phyloP scores from a whole-genome alignment of 495 filamentous ascomycete genomes.

The Cairneyella variabilis region DNA sequence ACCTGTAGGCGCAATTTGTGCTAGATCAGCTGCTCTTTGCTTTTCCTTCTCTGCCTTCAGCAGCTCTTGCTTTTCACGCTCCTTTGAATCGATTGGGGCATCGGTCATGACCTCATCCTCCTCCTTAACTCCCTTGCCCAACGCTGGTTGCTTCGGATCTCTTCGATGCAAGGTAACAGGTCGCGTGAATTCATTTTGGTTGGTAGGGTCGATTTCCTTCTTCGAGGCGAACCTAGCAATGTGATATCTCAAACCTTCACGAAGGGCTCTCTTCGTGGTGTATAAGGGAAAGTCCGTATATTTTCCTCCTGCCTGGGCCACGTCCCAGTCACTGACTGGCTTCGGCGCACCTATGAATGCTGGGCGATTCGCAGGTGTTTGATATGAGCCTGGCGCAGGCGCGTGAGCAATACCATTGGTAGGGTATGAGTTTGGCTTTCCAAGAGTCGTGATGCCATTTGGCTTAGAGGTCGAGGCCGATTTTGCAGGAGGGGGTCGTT shows the following conservation, averaged over 20 bases:
- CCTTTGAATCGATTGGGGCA: constrained; percentile 46
- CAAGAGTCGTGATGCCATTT: constrained; percentile 6
- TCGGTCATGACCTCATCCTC: constrained; percentile 42
- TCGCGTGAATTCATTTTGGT: constrained; percentile 78
- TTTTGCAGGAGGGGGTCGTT: constrained; percentile 25
- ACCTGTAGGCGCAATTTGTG: constrained; percentile 76
- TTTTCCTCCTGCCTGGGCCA: constrained; percentile 44
- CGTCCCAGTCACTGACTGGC: constrained; percentile 55
- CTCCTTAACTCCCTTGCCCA: constrained; percentile 47
- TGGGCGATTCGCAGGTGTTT: constrained; percentile 19
- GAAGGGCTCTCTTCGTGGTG: constrained; percentile 73
- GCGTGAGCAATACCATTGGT: constrained; percentile 11
- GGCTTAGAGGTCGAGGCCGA: constrained; percentile 26
- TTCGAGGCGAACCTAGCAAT: constrained; percentile 69
- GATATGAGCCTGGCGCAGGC: not conserved
- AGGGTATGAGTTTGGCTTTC: constrained; percentile 1
- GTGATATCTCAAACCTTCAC: constrained; percentile 81
- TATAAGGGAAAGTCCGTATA: constrained; percentile 68
- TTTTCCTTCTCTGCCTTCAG: constrained; percentile 74
- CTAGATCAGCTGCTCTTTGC: constrained; percentile 75
- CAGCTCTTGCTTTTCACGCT: constrained; percentile 67
- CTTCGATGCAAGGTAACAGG: constrained; percentile 86
- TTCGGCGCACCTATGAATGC: constrained; percentile 31
- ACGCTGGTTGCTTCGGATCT: constrained; percentile 71
- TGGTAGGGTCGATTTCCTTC: constrained; percentile 62